Conservation (phyloP, 2,329 filamentous ascomycete genomes). For the Seiridium cupressi region DNA sequence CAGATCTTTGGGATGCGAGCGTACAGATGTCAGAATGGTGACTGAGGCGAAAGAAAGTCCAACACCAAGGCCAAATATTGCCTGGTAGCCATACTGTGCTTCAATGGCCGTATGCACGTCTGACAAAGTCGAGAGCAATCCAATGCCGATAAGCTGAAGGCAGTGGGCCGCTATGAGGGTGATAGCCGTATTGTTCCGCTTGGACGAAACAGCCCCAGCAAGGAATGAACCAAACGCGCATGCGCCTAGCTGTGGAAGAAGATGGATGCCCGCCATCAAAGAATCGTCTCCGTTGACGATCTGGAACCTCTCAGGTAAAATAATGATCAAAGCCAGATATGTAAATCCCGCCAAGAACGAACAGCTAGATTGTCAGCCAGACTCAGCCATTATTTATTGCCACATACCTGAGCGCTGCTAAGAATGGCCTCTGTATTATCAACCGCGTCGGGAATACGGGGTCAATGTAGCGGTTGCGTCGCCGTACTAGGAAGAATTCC, state of each 20-base stretch:
- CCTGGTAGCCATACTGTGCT: slow-evolving; percentile 52
- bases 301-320: slow-evolving; percentile 59
- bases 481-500: slow-evolving; percentile 44
- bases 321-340: slow-evolving; percentile 57
- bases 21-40: slow-evolving; percentile 56
- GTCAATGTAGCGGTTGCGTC: slow-evolving; percentile 39
- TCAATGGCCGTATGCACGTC: slow-evolving; percentile 29
- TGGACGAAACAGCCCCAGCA: slow-evolving; percentile 51
- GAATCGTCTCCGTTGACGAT: slow-evolving; percentile 53
- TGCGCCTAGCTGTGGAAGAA: slow-evolving; percentile 56
- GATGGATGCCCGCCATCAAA: slow-evolving; percentile 53
- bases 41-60: slow-evolving; percentile 56
- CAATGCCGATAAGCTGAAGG: slow-evolving; percentile 52
- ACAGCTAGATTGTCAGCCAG: slow-evolving; percentile 33
- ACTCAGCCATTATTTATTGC: neutral
- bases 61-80: slow-evolving; percentile 57
- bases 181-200: slow-evolving; percentile 50
- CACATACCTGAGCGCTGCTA: slow-evolving; percentile 48
- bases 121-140: slow-evolving; percentile 45
- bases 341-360: slow-evolving; percentile 57
- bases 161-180: slow-evolving; percentile 48
- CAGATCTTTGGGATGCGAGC: slow-evolving; percentile 46
- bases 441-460: slow-evolving; percentile 55
- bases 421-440: slow-evolving; percentile 46
- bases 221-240: slow-evolving; percentile 56